Base-by-base conservation (phyloP, 805 yeast genomes). In the Candida awuae region DNA sequence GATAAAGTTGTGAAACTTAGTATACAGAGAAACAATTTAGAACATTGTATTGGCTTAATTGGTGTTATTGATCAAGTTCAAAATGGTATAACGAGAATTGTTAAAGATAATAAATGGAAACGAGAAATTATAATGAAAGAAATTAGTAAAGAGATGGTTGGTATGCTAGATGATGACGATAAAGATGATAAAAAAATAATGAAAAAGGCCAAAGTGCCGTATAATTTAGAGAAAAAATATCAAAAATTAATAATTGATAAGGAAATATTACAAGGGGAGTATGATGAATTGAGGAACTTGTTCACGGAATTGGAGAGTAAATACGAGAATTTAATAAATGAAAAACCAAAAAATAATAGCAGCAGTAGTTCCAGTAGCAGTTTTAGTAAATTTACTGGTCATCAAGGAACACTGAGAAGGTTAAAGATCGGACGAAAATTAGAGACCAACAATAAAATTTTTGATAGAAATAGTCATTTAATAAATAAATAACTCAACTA, bases 221-320 rank as follows among this genome's bases (percentile, higher is more conserved):
- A 17, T 8, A 7, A 22, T 6, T 17, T 34, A 22, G 31, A 34
- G 10, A 34, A 27, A 18, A 34, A 19, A 19, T 27, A 34, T 21
- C 37, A 34, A 34, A 19, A 15, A 27, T 26, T 34, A 20, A n/a
- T 19, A 8, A 34, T 34, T 34, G 32, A 34, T 5, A 9, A 34
- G 18, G 26, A 20, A 1, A 19, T 34, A 18, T 4, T 34, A 12
- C 19, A 34, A 19, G 19, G 17, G n/a, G 37, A 34, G 9, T 13
- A 19, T 21, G 25, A 34, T 14, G 32, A 29, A 18, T 29, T 29
- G 18, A 29, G 15, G 17, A 15, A 17, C 10, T 16, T 12, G 15
- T 29, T n/a, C 15, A 6, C 10, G 1, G 30, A 26, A n/a, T 27
- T 34, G n/a, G 21, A 34, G 30, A 19, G 18, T 13, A 34, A 18